Evolutionary conservation across 225 moss, liverwort and hornwort species (phyloP).

Genomic region (Neckera pumila): DNA sequence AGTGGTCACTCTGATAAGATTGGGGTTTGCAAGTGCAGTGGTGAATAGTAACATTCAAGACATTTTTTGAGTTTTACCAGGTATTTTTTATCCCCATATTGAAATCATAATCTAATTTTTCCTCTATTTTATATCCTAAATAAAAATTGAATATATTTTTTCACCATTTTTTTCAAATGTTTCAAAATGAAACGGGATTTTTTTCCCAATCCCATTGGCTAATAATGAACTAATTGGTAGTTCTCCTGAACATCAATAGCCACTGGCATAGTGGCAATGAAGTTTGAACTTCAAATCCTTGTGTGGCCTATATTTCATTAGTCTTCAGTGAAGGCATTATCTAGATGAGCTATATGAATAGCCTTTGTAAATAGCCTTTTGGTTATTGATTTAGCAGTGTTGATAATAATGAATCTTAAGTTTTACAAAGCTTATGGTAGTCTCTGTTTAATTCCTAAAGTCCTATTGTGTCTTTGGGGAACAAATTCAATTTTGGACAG

Average conservation of each 20-base stretch:
- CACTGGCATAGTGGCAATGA: no score
- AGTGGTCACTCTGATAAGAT: fast-evolving
- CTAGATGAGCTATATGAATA: no score
- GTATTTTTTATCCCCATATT: background rate
- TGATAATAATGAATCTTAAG: fast-evolving
- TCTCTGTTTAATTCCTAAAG: no score
- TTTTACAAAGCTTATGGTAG: background rate
- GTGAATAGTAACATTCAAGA: background rate
- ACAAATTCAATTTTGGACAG: no score
- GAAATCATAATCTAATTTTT: no score
- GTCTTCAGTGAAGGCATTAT: background rate
- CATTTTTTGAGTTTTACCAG: background rate
- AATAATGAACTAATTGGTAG: fast-evolving
- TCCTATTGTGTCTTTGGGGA: no score
- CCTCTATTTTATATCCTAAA: no score
- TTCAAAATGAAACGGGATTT: background rate
- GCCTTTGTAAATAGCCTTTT: background rate
- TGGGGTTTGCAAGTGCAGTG: fast-evolving
- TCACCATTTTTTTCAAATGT: background rate
- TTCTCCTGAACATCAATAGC: background rate
- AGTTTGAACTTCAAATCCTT: background rate
- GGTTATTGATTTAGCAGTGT: background rate
- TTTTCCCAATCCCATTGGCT: fast-evolving
- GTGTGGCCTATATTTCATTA: fast-evolving
- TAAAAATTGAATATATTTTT: no score